Evolutionary conservation across 768 basidiomycete genomes (phyloP), one percentile per base, ranked within the genome.

Genomic region (Tricholoma hemisulphureum): DNA sequence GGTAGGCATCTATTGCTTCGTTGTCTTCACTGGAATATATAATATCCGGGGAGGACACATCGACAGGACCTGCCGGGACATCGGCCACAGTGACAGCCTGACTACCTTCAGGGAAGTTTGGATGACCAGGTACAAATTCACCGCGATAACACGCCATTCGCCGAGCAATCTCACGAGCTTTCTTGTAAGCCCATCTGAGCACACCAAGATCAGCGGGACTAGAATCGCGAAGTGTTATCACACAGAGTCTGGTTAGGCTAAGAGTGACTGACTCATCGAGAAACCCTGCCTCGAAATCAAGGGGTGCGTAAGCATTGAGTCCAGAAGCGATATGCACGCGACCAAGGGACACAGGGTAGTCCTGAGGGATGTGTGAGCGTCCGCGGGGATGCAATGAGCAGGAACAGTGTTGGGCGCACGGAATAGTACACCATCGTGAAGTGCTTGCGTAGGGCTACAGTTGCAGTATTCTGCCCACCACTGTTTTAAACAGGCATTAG

Each of bases 151-250:
- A 48, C 7, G 72, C 65, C 78, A 85, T 83, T 14, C 86, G 80
- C 28, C 86, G 78, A 5, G 74, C 71, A 9, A 83, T n/a, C n/a
- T n/a, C n/a, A n/a, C n/a, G n/a, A n/a, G n/a, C n/a, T n/a, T n/a
- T n/a, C n/a, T n/a, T n/a, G 60, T 86, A 87, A 0, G 65, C 73
- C 75, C 81, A 81, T 53, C 71, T 71, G 39, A 86, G 59, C 20
- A 77, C 68, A 1, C 66, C 75, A 5, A 87, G n/a, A 62, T 83
- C 82, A 10, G 73, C 73, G 4, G 71, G 68, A 8, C 78, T n/a
- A n/a, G n/a, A n/a, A n/a, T n/a, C n/a, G n/a, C n/a, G n/a, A n/a
- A n/a, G n/a, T n/a, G n/a, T n/a, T 80, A 37, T 54, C 9, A 41
- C 14, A 32, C 5, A 32, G 14, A 32, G 2, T 9, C 14, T 32